Base-by-base conservation (phyloP, 768 basidiomycete genomes). In the Termitomyces sp. region DNA sequence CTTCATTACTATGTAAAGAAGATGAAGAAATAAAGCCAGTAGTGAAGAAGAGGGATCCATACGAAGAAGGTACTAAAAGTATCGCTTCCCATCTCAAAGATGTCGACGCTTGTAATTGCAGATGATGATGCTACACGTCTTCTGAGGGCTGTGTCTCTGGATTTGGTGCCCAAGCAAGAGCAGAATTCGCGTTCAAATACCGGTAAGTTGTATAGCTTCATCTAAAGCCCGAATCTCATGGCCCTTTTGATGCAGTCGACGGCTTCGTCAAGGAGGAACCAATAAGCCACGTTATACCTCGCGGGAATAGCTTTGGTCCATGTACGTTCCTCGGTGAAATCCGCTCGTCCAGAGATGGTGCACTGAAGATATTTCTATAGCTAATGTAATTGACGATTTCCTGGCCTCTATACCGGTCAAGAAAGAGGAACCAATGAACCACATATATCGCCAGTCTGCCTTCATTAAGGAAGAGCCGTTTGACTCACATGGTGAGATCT, bases 11-110 rank as follows among this genome's bases (percentile, higher is more conserved):
- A 5, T 16, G 22, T 26, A 26, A 32, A 8, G 55, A 63, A 36
- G 37, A 43, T 13, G 49, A 56, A 22, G 45, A 54, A 32, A 13
- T n/a, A 6, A 34, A 56, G 46, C 37, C 44, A 22, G 12, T 46
- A 3, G 34, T 59, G 13, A 53, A 51, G 36, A 66, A 65, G 52
- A 53, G 42, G 5, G 65, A 66, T 39, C 65, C 65, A 5, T 65
- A 66, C 43, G 60, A 66, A 54, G 60, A 63, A 53, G 63, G 65
- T 66, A 46, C 8, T 48, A 3, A 16, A 26, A 18, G 7, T 48
- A 20, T 10, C 12, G 26, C 51, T 22, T n/a, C 16, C 8, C 14
- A 12, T 45, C 36, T 16, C 34, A 24, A 16, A 39, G 27, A 40
- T 39, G n/a, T 27, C 24, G 5, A 46, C 24, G 0, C 36, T 22